A percentile compares a stretch with the other conserved stretches of the same genome.
Evolutionary conservation across 768 basidiomycete genomes (phyloP).

Genomic region (Xerocomus brunneocitrinus): DNA sequence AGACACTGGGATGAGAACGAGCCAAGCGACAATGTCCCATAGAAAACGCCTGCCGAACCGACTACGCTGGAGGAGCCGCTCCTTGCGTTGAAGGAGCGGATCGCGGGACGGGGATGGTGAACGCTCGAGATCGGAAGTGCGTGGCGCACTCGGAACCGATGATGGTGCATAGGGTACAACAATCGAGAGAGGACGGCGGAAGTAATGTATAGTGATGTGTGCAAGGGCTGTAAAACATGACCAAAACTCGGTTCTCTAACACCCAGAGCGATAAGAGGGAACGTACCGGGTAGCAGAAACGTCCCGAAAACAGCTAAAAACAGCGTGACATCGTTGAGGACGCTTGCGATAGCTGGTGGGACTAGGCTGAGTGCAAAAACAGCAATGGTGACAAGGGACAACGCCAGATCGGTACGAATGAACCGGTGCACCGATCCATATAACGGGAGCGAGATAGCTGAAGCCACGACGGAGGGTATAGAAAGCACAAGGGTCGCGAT

Average conservation of each 20-base stretch:
- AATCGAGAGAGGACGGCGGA: constrained; percentile 80
- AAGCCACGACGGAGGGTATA: constrained; percentile 55
- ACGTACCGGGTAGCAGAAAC: constrained; percentile 59
- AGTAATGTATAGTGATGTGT: constrained; percentile 80
- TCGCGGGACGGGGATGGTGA: constrained; percentile 41
- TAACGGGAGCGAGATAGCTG: constrained; percentile 49
- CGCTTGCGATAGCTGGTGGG: constrained; percentile 33
- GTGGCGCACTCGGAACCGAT: constrained; percentile 19
- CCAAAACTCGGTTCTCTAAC: background rate
- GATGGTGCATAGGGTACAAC: constrained; percentile 55
- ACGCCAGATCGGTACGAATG: constrained; percentile 42
- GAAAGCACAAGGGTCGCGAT: constrained; percentile 52
- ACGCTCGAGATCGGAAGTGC: constrained; percentile 11
- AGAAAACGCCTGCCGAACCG: constrained; percentile 67
- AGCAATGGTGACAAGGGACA: constrained; percentile 37
- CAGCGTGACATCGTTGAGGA: constrained; percentile 47
- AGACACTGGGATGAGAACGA: constrained; percentile 61
- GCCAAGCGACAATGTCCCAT: constrained; percentile 84
- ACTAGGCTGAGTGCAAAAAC: constrained; percentile 45
- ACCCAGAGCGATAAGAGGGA: background rate
- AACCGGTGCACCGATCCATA: constrained; percentile 39
- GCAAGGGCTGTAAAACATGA: constrained; percentile 46
- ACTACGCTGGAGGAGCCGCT: constrained; percentile 72
- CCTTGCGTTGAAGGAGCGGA: constrained; percentile 82
- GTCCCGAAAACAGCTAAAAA: constrained; percentile 50